Conservation (phyloP, 768 basidiomycete species). For the Mycena sanguinolenta region DNA sequence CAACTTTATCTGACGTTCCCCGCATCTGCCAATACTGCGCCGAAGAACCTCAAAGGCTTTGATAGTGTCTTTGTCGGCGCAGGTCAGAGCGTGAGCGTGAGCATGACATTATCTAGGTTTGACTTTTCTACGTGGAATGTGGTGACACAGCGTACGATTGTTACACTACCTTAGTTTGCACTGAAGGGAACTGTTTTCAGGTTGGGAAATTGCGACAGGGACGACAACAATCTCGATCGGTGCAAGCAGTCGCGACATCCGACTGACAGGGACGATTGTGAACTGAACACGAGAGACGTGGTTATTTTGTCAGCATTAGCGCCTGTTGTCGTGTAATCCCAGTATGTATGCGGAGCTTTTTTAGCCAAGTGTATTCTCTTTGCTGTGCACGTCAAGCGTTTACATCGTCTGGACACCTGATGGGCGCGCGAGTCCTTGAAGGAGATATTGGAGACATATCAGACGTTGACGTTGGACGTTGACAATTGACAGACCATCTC, state of each 20-base stretch:
- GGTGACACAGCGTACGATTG: slow-evolving; percentile 51
- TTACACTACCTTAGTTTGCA: not conserved
- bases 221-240: slow-evolving; percentile 61
- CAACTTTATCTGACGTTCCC: slow-evolving; percentile 70
- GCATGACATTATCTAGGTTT: slow-evolving; percentile 61
- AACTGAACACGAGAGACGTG: slow-evolving; percentile 40
- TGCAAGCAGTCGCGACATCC: slow-evolving; percentile 63
- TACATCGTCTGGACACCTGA: no score
- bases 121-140: slow-evolving; percentile 71
- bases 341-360: no score
- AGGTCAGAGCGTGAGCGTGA: slow-evolving; percentile 61
- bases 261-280: slow-evolving; percentile 56
- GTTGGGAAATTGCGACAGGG: slow-evolving; percentile 68
- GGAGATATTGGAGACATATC: no score
- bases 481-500: no score
- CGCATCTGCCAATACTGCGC: slow-evolving; percentile 60
- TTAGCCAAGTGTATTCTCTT: no score
- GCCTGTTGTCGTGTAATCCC: not conserved
- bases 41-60: slow-evolving; percentile 68
- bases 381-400: no score
- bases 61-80: slow-evolving; percentile 61
- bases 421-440: no score
- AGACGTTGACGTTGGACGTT: no score
- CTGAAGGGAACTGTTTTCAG: not conserved
- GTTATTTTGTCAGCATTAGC: not conserved